These are phyloP conservation scores for Hibiscus tridactylites DNA, from an alignment of 345 rosid species.

Conservation along the genomic window DNA sequence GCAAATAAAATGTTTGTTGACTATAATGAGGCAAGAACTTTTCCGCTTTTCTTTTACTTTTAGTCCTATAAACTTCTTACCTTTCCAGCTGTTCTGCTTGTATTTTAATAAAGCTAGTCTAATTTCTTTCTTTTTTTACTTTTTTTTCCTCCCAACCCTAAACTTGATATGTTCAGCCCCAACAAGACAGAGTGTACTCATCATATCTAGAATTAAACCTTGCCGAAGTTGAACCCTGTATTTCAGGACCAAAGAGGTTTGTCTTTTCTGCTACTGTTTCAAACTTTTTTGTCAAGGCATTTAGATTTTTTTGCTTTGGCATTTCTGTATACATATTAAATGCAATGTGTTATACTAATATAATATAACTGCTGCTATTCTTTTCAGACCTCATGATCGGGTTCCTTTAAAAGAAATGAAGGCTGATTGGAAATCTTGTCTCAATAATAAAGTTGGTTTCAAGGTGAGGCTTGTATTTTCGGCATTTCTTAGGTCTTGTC, in stretches of 20 bases:
- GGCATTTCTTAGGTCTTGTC: conserved; percentile 1
- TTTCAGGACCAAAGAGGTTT: conserved; percentile 96
- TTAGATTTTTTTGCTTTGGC: not conserved
- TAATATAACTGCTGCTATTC: conserved; percentile 6
- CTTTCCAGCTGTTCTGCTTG: not conserved
- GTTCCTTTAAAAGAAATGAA: conserved; percentile 91
- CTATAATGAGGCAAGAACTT: conserved; percentile 62
- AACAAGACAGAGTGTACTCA: conserved; percentile 72
- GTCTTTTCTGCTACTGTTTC: conserved; percentile 5
- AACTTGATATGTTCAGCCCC: conserved; percentile 44
- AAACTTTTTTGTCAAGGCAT: not conserved
- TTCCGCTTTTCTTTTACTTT: not conserved
- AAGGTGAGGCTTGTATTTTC: conserved; percentile 43
- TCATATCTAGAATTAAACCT: conserved; percentile 77
- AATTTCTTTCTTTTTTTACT: conserved; percentile 6
- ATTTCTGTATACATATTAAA: not conserved
- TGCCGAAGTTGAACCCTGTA: conserved; percentile 79
- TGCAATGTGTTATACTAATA: not conserved
- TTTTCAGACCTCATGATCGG: conserved; percentile 89
- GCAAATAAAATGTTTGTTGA: conserved; percentile 97
- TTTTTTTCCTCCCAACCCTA: not conserved
- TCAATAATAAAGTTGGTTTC: conserved; percentile 82
- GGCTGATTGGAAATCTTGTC: conserved; percentile 97
- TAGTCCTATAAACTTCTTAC: not conserved
- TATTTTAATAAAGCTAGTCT: not conserved